Conservation (phyloP, 106 monocot species). For the Allium cepa region DNA sequence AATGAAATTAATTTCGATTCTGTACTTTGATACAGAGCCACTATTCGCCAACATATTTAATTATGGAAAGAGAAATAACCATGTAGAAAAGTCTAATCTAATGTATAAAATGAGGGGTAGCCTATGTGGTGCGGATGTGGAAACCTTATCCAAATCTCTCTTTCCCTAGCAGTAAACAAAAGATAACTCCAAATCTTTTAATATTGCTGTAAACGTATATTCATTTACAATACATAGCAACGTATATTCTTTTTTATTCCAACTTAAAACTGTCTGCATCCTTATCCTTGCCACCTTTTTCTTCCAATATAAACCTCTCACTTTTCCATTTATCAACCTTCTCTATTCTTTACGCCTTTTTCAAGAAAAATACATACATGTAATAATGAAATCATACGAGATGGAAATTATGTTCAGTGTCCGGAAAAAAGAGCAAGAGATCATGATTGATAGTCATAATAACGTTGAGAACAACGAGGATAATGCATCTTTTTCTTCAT, state of each 20-base stretch:
- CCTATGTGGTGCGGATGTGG: neutral
- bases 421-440: conserved; percentile 12
- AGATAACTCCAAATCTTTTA: conserved; percentile 6
- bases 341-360: neutral
- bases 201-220: neutral
- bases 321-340: neutral
- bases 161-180: neutral
- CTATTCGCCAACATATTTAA: too few relatives aligned
- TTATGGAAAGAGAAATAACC: too few relatives aligned
- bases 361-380: neutral
- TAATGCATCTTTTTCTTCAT: conserved; percentile 14
- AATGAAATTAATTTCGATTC: too few relatives aligned
- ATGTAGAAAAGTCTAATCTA: too few relatives aligned
- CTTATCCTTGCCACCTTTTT: neutral
- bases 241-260: neutral
- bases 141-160: neutral
- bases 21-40: too few relatives aligned
- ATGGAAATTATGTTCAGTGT: neutral
- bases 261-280: neutral
- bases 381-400: neutral
- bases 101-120: neutral
- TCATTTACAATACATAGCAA: neutral
- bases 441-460: conserved; percentile 15
- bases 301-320: neutral
- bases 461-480: conserved; percentile 12